Evolutionary conservation across 176 grass and related monocot genomes (phyloP), one percentile per base, ranked within the genome.

Genomic region (Dendrocalamus sinicus): DNA sequence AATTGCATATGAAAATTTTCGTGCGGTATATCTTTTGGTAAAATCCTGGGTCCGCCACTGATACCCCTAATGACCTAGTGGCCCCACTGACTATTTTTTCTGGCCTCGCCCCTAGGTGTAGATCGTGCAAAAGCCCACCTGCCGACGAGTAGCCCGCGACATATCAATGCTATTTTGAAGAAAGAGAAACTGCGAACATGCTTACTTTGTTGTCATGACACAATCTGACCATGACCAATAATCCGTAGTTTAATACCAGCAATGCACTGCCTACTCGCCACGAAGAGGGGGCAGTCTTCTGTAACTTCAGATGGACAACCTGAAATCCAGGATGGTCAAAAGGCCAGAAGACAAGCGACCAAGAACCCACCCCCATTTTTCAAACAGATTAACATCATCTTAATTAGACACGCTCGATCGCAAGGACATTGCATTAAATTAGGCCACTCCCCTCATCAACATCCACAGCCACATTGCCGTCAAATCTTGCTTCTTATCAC

Each of bases 301-400:
- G 75, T 83, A 84, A 79, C 30, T 22, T 4, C 12, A 8, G 26
- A 54, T 7, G 78, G 73, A 51, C 40, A 79, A 59, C 85, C 85
- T 62, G 89, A 88, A 91, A 84, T 88, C 35, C 81, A 64, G 81
- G 85, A 70, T 13, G 69, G 85, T 88, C 85, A 88, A 91, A 91
- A 84, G 0, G 68, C 71, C 82, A 69, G 37, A 83, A 15, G 28
- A 73, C 67, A 60, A 67, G 81, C 75, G 69, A 84, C 89, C 52
- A 23, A 77, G 19, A 80, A 59, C 48, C 24, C 22, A 47, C 10
- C 22, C 55, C 8, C 14, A n/a, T 32, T 87, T 78, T 81, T 63
- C 77, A 81, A 86, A 9, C 8, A 28, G 53, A 83, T 66, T 48
- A 60, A 83, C 71, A 70, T 71, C 59, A 55, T 14, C 15, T 17